Conservation (phyloP, 331 rosid genomes). For the Rosa hybrid region DNA sequence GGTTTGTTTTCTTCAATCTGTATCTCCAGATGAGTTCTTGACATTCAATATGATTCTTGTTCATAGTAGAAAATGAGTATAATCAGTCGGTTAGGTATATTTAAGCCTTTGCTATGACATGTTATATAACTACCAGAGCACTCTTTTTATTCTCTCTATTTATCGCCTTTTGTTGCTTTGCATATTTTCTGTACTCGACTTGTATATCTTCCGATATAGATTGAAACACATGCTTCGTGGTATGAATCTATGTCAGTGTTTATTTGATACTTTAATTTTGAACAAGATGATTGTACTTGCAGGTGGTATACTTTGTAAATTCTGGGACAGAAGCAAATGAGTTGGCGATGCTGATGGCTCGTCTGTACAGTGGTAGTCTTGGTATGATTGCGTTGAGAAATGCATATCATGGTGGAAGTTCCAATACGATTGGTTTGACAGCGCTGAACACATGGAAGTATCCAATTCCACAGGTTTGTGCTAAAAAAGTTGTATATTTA, state of each 20-base stretch:
- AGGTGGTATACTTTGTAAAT: slow-evolving; percentile 95
- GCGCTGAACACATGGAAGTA: slow-evolving; percentile 90
- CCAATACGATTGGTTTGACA: slow-evolving; percentile 73
- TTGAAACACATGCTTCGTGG: neutral
- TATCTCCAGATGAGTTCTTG: neutral
- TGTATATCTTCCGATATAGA: neutral
- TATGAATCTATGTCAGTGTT: neutral
- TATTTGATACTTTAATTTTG: slow-evolving; percentile 3
- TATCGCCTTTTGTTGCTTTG: neutral
- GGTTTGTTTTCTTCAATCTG: slow-evolving; percentile 41
- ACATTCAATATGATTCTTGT: neutral
- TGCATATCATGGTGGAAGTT: slow-evolving; percentile 95
- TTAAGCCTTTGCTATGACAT: neutral
- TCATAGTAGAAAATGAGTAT: neutral
- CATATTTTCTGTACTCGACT: neutral
- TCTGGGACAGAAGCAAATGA: slow-evolving; percentile 98
- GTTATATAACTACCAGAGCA: neutral
- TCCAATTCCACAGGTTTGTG: slow-evolving; percentile 83
- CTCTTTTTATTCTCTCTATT: neutral
- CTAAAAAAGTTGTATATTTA: neutral
- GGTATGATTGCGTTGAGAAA: slow-evolving; percentile 92
- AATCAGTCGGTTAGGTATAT: neutral
- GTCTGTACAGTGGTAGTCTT: slow-evolving; percentile 74
- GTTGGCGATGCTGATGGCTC: slow-evolving; percentile 95
- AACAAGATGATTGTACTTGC: slow-evolving; percentile 21